phyloP scores from a whole-genome alignment of 2,329 filamentous ascomycete species.

The Ophiocordyceps camponoti-floridani region DNA sequence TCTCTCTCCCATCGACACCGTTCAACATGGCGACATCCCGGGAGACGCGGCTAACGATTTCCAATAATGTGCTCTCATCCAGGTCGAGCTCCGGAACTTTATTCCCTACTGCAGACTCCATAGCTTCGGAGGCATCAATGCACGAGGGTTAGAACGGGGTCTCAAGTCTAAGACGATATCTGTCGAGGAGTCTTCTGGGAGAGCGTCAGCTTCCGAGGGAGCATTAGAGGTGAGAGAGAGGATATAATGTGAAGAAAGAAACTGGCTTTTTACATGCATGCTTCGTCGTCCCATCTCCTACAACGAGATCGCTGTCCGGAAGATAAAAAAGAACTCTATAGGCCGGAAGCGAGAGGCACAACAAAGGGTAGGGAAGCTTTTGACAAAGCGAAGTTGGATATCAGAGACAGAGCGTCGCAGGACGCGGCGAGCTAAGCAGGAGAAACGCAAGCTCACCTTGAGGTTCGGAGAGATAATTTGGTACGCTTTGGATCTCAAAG shows the following conservation, averaged over 20 bases:
- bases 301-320: neutral
- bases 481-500: neutral
- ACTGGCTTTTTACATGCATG: neutral
- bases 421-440: neutral
- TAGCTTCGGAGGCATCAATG: neutral
- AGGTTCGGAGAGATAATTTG: neutral
- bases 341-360: neutral
- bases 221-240: neutral
- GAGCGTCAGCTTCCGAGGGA: neutral
- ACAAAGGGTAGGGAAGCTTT: neutral
- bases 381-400: neutral
- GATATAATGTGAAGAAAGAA: neutral
- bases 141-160: neutral
- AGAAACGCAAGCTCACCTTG: neutral
- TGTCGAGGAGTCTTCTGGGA: neutral
- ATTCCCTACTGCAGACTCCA: neutral
- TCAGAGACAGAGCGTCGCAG: neutral
- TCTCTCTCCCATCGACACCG: slow-evolving; percentile 5
- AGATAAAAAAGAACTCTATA: neutral
- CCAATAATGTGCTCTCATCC: slow-evolving; percentile 15
- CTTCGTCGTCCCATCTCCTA: neutral
- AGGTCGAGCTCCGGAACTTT: neutral
- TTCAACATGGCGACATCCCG: slow-evolving; percentile 17
- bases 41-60: slow-evolving; percentile 25
- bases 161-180: neutral